Conservation (phyloP, 192 early-diverging fungal genomes). For the Backusella macrospora region DNA sequence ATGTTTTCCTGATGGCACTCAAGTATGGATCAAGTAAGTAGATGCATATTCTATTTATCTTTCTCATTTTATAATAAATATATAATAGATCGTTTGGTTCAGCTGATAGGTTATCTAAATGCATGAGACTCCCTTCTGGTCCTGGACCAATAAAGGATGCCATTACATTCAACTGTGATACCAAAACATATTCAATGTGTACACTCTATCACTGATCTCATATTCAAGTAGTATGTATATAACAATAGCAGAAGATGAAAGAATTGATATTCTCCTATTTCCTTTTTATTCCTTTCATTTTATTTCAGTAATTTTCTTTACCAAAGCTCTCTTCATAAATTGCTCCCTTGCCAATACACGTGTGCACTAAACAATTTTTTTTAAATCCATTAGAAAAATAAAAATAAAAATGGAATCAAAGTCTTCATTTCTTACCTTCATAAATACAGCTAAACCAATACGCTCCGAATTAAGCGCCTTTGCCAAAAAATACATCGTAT, state of each 20-base stretch:
- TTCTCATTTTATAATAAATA: background rate
- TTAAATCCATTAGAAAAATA: background rate
- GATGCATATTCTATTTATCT: background rate
- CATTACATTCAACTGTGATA: background rate
- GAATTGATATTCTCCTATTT: too few relatives aligned
- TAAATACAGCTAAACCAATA: constrained; percentile 72
- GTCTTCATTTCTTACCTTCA: constrained; percentile 61
- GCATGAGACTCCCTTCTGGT: background rate
- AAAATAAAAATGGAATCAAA: background rate
- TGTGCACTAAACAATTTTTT: constrained; percentile 53
- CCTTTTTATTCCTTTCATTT: constrained; percentile 3
- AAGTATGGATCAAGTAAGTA: background rate
- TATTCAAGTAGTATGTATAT: background rate
- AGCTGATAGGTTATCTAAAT: background rate
- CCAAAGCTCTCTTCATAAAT: constrained; percentile 84
- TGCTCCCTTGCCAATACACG: constrained; percentile 84
- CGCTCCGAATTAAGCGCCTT: constrained; percentile 76
- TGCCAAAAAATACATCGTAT: constrained; percentile 83
- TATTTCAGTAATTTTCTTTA: constrained; percentile 64
- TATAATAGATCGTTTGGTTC: background rate
- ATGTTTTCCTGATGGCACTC: background rate
- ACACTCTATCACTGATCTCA: background rate
- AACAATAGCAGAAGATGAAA: too few relatives aligned
- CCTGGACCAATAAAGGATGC: background rate
- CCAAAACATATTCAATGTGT: background rate